Base-by-base conservation (phyloP, 2,329 filamentous ascomycete genomes). In the Ophiosphaerella narmari region DNA sequence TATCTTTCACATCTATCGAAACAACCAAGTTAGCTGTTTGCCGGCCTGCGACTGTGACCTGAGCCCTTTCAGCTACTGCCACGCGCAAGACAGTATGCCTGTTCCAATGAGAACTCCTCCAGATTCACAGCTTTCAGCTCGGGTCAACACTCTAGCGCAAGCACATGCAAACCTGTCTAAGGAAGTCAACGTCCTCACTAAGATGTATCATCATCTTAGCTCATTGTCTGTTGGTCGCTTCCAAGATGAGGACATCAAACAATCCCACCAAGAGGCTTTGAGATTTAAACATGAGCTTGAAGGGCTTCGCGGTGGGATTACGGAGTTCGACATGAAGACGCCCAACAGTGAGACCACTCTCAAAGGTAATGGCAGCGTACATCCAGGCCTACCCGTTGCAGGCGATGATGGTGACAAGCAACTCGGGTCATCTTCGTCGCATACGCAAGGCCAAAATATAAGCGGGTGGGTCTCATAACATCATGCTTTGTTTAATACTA, bases 241-340 rank as follows among this genome's bases (percentile, higher is more conserved):
- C 14, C 43, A 57, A 14, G 47, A 52, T 7, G 39, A 39, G 4
- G 48, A 55, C 29, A 38, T 50, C 37, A 16, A 18, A 36, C 35
- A 47, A 40, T 61, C 58, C 33, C 50, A 48, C 18, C 55, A 61
- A 21, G 39, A 41, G 9, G 57, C 57, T 14, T 39, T 53, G 32
- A 33, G 49, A 11, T 51, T 65, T 37, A 44, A 44, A 33, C 29
- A 48, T 12, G 54, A 67, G 26, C 51, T 65, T 12, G 57, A 67
- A 14, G 48, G 46, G 24, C 46, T 64, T 12, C 56, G 50, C 31
- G 18, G 34, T 13, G 57, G 57, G 35, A 51, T 46, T 13, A 52
- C 16, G 34, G 47, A 13, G 41, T 32, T 35, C 54, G 48, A 57
- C 46, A 39, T 40, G 31, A 38, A 47, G 16, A 59, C 54, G 52